These are phyloP conservation scores for Penicillium angulare DNA, from an alignment of 495 filamentous ascomycete species.

Conservation along the genomic window DNA sequence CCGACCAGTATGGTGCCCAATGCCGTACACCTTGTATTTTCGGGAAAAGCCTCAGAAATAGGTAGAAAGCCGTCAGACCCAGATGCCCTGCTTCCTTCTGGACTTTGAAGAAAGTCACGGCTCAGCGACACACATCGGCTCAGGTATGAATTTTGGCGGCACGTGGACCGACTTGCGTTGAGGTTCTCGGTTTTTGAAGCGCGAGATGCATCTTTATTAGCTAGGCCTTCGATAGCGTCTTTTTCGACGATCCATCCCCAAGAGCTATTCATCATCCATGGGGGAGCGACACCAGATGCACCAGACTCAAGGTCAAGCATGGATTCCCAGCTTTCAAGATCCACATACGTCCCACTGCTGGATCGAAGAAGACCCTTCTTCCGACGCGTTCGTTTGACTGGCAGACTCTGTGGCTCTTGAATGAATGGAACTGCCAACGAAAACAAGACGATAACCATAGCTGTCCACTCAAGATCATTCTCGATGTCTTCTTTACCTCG, in stretches of 20 bases:
- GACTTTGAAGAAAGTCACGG: constrained; percentile 58
- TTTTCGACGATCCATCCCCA: constrained; percentile 76
- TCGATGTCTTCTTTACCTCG: constrained; percentile 45
- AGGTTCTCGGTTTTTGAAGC: constrained; percentile 21
- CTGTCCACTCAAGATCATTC: constrained; percentile 73
- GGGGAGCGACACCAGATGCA: constrained; percentile 53
- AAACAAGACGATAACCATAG: constrained; percentile 69
- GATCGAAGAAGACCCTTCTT: constrained; percentile 56
- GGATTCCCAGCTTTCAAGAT: constrained; percentile 61
- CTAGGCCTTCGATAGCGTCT: constrained; percentile 42
- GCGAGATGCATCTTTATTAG: constrained; percentile 17
- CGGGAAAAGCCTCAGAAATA: constrained; percentile 52
- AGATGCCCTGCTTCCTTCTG: constrained; percentile 47
- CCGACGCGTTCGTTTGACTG: constrained; percentile 41
- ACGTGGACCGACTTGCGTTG: constrained; percentile 40
- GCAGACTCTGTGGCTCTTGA: constrained; percentile 28
- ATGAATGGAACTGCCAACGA: constrained; percentile 56
- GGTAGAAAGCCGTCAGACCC: constrained; percentile 60
- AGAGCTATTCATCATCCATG: constrained; percentile 64
- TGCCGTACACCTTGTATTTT: constrained; percentile 54
- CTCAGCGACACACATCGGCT: constrained; percentile 42
- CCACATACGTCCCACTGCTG: constrained; percentile 56
- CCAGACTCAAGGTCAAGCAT: constrained; percentile 57
- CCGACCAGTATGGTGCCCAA: constrained; percentile 69
- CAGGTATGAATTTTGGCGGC: constrained; percentile 43